Evolutionary conservation across 257 asterid species (phyloP).

Genomic region (Ligustrum vulgare): DNA sequence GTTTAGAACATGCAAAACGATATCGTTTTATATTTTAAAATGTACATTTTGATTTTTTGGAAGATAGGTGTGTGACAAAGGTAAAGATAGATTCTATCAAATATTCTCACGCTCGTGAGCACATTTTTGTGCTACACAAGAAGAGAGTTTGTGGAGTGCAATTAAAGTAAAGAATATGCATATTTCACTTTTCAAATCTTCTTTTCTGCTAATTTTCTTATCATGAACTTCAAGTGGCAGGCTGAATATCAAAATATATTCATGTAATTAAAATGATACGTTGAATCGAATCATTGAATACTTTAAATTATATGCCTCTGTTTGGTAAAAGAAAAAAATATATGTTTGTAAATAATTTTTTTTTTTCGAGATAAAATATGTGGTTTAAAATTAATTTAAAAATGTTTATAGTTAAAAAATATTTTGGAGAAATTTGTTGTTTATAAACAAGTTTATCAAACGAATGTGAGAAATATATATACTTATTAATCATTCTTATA

Average conservation of each 20-base stretch:
- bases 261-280: not conserved
- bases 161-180: constrained; percentile 34
- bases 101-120: constrained; percentile 22
- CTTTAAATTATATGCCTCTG: no score
- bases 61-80: constrained; percentile 18
- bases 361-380: no score
- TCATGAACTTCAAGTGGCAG: constrained; percentile 3
- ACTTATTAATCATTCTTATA: no score
- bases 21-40: not conserved
- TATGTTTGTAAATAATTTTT: no score
- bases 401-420: no score
- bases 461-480: no score
- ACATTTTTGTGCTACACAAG: constrained; percentile 20
- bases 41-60: constrained; percentile 19
- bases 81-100: constrained; percentile 30
- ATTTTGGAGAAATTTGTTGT: no score
- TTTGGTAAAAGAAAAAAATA: no score
- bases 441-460: no score
- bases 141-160: constrained; percentile 16
- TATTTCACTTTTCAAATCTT: constrained; percentile 24
- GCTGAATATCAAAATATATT: not conserved
- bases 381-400: no score
- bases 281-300: not conserved
- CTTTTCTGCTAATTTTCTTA: constrained; percentile 19
- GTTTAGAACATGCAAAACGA: not conserved